Evolutionary conservation across 768 basidiomycete species (phyloP), one percentile per base, ranked within the genome.

Genomic region (Calocera viscosa): DNA sequence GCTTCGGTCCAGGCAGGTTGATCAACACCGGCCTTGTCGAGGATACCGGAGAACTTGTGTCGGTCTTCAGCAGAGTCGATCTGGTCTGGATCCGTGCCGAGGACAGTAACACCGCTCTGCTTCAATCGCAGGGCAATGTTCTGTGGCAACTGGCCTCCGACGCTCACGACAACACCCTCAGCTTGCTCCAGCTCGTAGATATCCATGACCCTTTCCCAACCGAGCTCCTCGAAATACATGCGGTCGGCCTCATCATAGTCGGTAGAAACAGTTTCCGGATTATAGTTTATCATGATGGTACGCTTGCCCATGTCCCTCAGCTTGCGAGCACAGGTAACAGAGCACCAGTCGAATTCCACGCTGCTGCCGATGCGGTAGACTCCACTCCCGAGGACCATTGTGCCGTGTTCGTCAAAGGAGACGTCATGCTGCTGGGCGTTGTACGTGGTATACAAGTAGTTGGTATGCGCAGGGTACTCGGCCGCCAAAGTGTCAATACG

Each of bases 271-370:
- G 96, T 99, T 78, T 99, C 96, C 10, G 95, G 95, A 78, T 98
- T 99, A 78, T 99, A 99, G 81, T 99, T 99, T 83, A 99, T 83
- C 95, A 98, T 98, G 79, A 99, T 87, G 49, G 96, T 97, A 78
- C 86, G 86, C 74, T 90, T 88, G 75, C 94, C 94, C 84, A 93
- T 90, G 70, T 89, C 85, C 72, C 94, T 83, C 66, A 99, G 84
- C 75, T 89, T 89, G 68, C 96, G 83, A 16, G 94, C 93, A 75
- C 94, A 98, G 1, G 95, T 97, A 41, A 99, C 96, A n/a, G 96
- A 95, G 76, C 96, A 99, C 96, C 96, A 99, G 76, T 99, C 96
- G 75, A 99, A 99, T 80, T 99, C 96, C 74, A 99, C 96, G 70
- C 91, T 94, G 76, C 90, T 92, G 53, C 96, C 96, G 71, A 99